Percentiles rank a stretch among this genome's conserved stretches.
phyloP scores from a whole-genome alignment of 176 grass and related monocot genomes.

The Luzula sylvatica region DNA sequence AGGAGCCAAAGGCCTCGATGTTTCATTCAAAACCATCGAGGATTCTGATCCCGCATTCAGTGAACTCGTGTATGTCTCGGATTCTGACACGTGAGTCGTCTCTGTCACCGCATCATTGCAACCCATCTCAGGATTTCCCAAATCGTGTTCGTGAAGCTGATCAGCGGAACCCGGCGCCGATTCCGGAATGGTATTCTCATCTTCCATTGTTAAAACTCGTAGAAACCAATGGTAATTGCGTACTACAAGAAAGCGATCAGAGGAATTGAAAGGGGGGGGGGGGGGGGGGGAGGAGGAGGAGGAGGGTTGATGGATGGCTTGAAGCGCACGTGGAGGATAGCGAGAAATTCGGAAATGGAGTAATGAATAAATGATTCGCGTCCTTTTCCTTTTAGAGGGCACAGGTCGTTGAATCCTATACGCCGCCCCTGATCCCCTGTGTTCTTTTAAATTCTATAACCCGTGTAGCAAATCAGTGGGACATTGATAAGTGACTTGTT shows the following conservation, averaged over 20 bases:
- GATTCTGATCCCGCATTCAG: conserved; percentile 3
- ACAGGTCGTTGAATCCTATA: background rate
- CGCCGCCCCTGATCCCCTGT: too few relatives aligned
- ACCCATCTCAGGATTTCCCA: too few relatives aligned
- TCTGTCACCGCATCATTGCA: conserved; percentile 4
- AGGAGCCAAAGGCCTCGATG: conserved; percentile 26
- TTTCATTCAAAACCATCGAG: conserved; percentile 20
- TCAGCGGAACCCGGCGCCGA: background rate
- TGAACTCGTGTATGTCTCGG: background rate
- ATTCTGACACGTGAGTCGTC: conserved; percentile 13
- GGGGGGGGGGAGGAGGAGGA: too few relatives aligned
- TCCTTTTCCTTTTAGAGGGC: background rate
- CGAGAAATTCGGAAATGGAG: conserved; percentile 6
- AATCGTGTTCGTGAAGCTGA: background rate
- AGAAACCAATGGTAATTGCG: background rate
- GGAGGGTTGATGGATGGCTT: too few relatives aligned
- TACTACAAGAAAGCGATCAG: background rate
- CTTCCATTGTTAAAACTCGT: conserved; percentile 17
- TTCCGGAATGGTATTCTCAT: conserved; percentile 11
- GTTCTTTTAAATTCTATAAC: too few relatives aligned
- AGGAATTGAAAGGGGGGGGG: background rate
- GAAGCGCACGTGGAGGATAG: conserved; percentile 10
- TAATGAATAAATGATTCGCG: conserved; percentile 4
- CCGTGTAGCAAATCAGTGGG: too few relatives aligned
- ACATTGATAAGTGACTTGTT: too few relatives aligned